Base-by-base conservation (phyloP, 768 basidiomycete species). In the Chalciporus piperatus region DNA sequence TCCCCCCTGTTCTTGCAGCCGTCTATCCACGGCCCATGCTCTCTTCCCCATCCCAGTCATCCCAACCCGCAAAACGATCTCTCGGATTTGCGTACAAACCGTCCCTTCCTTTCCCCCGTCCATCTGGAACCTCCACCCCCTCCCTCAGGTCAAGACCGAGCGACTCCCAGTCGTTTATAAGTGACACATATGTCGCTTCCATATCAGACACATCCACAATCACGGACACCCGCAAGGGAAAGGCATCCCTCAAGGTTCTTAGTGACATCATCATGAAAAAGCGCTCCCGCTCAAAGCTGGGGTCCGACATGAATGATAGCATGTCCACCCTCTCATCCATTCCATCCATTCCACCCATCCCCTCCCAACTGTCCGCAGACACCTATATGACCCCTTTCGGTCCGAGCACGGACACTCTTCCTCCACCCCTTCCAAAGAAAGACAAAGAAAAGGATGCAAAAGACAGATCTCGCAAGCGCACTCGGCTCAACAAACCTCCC, bases 241-340 rank as follows among this genome's bases (percentile, higher is more conserved):
- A 79, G 65, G 71, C 76, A 9, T 79, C 78, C 14, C 64, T 81
- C 39, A 63, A 62, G 51, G 63, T 59, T 16, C 67, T 79, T 49
- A 67, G 68, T 47, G 72, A 74, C 57, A 70, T 70, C 55, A 68
- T 66, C 56, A 77, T 62, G 68, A 75, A 62, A 60, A 66, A 63
- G 64, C 72, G 68, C 56, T 70, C 73, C 38, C 71, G 74, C 40
- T 67, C 71, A 46, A 69, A 65, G 70, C 68, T 71, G 67, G 68
- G 63, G 64, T 56, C 69, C 72, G 64, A 56, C 63, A 44, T 52
- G 9, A 62, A 54, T 39, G 66, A 65, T 40, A 45, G 43, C 51
- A 66, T 67, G 40, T 55, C 69, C 9, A 50, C 68, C 20, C 64
- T 75, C 46, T 41, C 69, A 17, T 65, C 69, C n/a, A 72, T 78